phyloP scores from a whole-genome alignment of 2,329 filamentous ascomycete species.

The Fonsecaea pugnacius region DNA sequence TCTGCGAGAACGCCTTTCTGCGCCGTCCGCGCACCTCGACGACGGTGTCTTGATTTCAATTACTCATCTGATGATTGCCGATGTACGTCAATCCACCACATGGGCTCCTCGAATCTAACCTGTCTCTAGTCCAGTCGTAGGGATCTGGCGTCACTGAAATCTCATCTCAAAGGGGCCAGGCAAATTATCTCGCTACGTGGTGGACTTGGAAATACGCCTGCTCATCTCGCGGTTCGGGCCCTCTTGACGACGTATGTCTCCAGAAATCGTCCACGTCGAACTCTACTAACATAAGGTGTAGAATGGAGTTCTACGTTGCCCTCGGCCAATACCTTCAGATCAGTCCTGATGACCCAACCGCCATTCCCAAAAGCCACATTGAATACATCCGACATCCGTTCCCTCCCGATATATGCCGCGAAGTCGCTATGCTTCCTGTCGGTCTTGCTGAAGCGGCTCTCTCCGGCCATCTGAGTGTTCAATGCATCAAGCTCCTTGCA shows the following conservation, averaged over 20 bases:
- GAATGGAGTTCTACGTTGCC: constrained; percentile 29
- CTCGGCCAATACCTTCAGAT: constrained; percentile 28
- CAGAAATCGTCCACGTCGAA: not conserved
- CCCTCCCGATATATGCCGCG: constrained; percentile 24
- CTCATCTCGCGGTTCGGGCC: constrained; percentile 25
- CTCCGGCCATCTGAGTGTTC: constrained; percentile 28
- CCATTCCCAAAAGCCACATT: constrained; percentile 22
- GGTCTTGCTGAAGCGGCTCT: constrained; percentile 30
- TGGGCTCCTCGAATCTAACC: not conserved
- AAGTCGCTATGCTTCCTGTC: constrained; percentile 23
- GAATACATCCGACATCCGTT: constrained; percentile 28
- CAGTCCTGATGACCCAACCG: constrained; percentile 20
- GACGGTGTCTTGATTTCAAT: constrained; percentile 30
- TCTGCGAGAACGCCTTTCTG: constrained; percentile 24
- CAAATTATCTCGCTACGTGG: constrained; percentile 29
- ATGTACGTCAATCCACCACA: constrained; percentile 17
- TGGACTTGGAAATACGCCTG: constrained; percentile 21
- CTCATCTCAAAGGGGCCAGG: constrained; percentile 24
- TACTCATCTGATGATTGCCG: constrained; percentile 30
- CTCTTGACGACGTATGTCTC: constrained; percentile 25
- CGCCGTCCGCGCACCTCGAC: constrained; percentile 24
- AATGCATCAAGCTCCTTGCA: constrained; percentile 29
- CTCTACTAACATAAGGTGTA: constrained; percentile 5
- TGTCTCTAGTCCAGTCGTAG: constrained; percentile 19
- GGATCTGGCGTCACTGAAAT: constrained; percentile 25